These are phyloP conservation scores for Mortierella antarctica DNA, from an alignment of 192 early-diverging fungal genomes.

Conservation along the genomic window DNA sequence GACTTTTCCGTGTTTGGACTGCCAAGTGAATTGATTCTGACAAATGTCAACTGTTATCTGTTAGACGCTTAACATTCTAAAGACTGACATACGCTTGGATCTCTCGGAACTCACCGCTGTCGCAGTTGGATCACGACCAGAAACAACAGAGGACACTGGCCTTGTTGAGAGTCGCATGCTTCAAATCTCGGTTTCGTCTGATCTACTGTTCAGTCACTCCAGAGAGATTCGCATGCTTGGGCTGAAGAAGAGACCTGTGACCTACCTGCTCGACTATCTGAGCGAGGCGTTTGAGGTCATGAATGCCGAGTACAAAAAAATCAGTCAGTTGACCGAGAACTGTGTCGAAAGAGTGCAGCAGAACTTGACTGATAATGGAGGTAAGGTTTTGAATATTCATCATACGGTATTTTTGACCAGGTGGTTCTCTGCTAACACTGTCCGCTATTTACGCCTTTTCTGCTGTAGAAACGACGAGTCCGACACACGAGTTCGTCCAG, in stretches of 20 bases:
- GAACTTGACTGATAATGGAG: slow-evolving; percentile 18
- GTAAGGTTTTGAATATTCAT: neutral
- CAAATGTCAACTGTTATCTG: neutral
- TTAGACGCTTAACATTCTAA: slow-evolving; percentile 13
- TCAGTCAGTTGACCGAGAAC: slow-evolving; percentile 17
- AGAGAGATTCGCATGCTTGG: slow-evolving; percentile 27
- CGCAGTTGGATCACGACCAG: slow-evolving; percentile 2
- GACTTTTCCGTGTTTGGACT: neutral
- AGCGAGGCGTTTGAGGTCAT: slow-evolving; percentile 20
- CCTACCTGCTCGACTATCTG: slow-evolving; percentile 21
- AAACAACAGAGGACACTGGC: neutral
- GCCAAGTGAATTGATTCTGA: neutral
- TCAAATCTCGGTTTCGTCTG: slow-evolving; percentile 16
- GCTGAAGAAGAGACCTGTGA: slow-evolving; percentile 16
- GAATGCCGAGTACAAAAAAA: slow-evolving; percentile 23
- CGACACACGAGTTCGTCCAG: slow-evolving; percentile 33
- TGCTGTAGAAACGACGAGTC: slow-evolving; percentile 15
- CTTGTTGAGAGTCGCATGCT: neutral
- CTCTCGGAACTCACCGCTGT: slow-evolving; percentile 28
- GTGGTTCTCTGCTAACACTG: neutral
- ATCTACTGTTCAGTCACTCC: slow-evolving; percentile 10
- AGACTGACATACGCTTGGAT: slow-evolving; percentile 14
- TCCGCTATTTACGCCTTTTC: neutral
- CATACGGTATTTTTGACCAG: neutral
- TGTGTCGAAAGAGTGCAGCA: slow-evolving; percentile 21